Evolutionary conservation across 2,329 filamentous ascomycete species (phyloP), one percentile per base, ranked within the genome.

Genomic region (Onygenales sp.): DNA sequence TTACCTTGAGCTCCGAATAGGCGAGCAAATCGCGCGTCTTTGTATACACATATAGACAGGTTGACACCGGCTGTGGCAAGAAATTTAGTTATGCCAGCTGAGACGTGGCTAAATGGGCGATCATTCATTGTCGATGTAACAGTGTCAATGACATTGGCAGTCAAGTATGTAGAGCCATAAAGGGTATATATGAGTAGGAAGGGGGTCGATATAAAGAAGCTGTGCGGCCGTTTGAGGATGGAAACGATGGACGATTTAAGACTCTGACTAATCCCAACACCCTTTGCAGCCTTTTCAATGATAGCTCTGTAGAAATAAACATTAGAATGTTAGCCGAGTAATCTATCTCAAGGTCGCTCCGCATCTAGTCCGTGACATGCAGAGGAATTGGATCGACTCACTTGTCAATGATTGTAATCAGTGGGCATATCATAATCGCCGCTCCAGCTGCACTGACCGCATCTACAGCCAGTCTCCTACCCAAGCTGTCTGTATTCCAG

Each of bases 381-480:
- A 37, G 14, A 37, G n/a, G 40, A 27, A 13, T 40, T 33, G 14
- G 9, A 32, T 51, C n/a, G 17, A 63, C 74, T 56, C 74, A 91
- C 87, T 86, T 83, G 70, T 95, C 90, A 70, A 96, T 93, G 59
- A 93, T 85, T 39, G 86, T 87, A 58, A 95, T 92, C 40, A 94
- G 67, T 1, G 91, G 90, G 52, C 90, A 88, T 47, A 95, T 86
- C 56, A 93, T 73, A 6, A 79, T 80, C 2, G 86, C 88, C 9
- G 90, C 88, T 45, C 81, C 79, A 2, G 80, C 78, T 1, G 88
- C 90, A 62, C 85, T 84, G 44, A 80, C 68, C 21, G 80, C 69
- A 72, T 95, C 89, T 13, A 83, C 80, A 43, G 77, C 81, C 10
- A 94, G 65, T 51, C 89, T 79, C 59, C 78, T 68, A 11, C 79